Base-by-base conservation (phyloP, 306 rosid genomes). In the Cucurbita ficifolia region DNA sequence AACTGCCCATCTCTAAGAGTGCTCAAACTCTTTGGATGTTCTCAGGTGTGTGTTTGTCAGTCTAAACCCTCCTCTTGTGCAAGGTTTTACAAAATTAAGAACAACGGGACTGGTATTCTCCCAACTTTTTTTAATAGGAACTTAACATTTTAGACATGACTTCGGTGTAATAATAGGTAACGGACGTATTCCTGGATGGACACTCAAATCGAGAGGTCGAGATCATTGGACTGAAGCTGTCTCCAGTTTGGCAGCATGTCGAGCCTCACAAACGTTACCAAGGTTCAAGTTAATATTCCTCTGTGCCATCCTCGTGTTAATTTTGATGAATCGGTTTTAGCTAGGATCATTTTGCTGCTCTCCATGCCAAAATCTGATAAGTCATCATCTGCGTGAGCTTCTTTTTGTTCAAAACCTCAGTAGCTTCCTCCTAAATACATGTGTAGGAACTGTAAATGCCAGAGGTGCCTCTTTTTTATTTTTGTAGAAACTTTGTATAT, bases 1-100 rank as follows among this genome's bases (percentile, higher is more conserved):
- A 84, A 74, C 74, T 94, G 99, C 87, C 73, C 22, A 12, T 86
- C 95, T 2, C 77, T 94, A 79, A 85, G 83, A 74, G 64, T 82
- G 40, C 94, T 91, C 29, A 89, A 83, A 75, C 78, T 94, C 50
- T 87, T 88, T 77, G 99, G 99, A 77, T 94, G 96, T 83, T 75
- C 88, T 50, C 89, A 91, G 99, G 99, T 94, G 79, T 94, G 79
- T 63, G 45, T 14, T 14, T 8, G 40, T 22, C 40, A 9, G 46
- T 45, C 40, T 74, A 70, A 12, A 29, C 46, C n/a, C 65, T 50
- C 40, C 38, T 35, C 12, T n/a, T 10, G 18, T 38, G 19, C 53
- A 17, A 29, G 14, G 0, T 59, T 74, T 56, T 17, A 45, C 43
- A 39, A 42, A 21, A 58, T 38, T 38, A 57, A 11, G 36, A 56